Base-by-base conservation (phyloP, 2,329 filamentous ascomycete species). In the Sporothrix variecibatus region DNA sequence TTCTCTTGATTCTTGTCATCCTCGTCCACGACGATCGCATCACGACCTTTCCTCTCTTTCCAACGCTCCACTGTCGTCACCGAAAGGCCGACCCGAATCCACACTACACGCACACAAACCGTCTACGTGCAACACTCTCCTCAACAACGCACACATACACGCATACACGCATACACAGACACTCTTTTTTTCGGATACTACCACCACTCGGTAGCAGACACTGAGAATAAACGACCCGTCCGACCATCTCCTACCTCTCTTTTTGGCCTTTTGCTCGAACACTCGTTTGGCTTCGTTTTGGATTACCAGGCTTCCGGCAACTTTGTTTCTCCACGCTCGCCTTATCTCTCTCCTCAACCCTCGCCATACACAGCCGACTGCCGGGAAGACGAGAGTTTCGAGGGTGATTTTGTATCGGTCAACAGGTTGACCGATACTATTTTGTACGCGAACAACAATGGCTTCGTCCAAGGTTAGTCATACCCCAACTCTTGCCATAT, bases 391-490 rank as follows among this genome's bases (percentile, higher is more conserved):
- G 60, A 73, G 62, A 71, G 49, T 3, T 34, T 67, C 26, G 58
- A 68, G 51, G 31, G 40, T 31, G 38, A 3, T 26, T 49, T 28
- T 20, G 46, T 40, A 64, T 38, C 65, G 60, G 71, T 40, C 40
- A 58, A 60, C 53, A 12, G 17, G 49, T 73, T 51, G 64, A 70
- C 38, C 23, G 51, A 53, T 68, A 46, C 15, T 46, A 9, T 51
- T 46, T 38, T 12, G 53, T 26, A 53, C 38, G 2, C 23, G 38
- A 65, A 60, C 78, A 65, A 60, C 78, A 80, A 81, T 81, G 80
- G 80, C 80, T 56, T 81, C 80, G 43, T 81, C 78, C 40, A 78
- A 76, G 75, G 77, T 78, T 8, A 72, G 76, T 76, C n/a, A 46
- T 46, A 46, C 38, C 3, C 38, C 38, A 4, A 67, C n/a, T 28